Percentiles rank a stretch among this genome's conserved stretches.
Evolutionary conservation across 2,329 filamentous ascomycete species (phyloP).

Genomic region (Aspergillus sp.): DNA sequence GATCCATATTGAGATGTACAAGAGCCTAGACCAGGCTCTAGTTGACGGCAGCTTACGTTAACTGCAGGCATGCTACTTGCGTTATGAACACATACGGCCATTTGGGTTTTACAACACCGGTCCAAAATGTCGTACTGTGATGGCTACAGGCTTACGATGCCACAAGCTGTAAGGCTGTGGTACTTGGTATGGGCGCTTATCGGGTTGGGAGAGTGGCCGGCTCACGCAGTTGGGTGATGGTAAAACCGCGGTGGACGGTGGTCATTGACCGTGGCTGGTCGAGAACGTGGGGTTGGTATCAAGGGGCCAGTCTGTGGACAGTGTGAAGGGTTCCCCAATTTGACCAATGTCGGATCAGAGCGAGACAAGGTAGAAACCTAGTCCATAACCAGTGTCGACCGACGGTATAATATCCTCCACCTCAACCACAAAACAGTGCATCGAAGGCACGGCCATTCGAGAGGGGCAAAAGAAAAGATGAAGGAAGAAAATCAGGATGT

Average conservation of each 20-base stretch:
- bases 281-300: background rate
- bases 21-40: background rate
- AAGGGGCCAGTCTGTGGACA: background rate
- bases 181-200: background rate
- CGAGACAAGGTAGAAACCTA: too few species aligned
- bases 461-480: background rate
- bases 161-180: background rate
- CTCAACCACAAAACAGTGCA: background rate
- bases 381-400: background rate
- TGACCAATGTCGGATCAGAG: too few species aligned
- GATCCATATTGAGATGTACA: background rate
- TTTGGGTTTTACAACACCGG: background rate
- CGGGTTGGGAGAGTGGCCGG: background rate
- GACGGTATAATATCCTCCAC: background rate
- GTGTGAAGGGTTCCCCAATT: too few species aligned
- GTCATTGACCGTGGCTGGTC: background rate
- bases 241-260: background rate
- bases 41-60: background rate
- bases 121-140: background rate
- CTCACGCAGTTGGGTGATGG: background rate
- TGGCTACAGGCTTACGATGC: background rate
- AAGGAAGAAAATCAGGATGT: slow-evolving; percentile 11
- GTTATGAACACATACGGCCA: background rate
- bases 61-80: too few species aligned
- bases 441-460: background rate